A percentile compares a stretch with the other conserved stretches of the same genome.
phyloP scores from a whole-genome alignment of 495 filamentous ascomycete species.

The Hypoxylon subgilvum region DNA sequence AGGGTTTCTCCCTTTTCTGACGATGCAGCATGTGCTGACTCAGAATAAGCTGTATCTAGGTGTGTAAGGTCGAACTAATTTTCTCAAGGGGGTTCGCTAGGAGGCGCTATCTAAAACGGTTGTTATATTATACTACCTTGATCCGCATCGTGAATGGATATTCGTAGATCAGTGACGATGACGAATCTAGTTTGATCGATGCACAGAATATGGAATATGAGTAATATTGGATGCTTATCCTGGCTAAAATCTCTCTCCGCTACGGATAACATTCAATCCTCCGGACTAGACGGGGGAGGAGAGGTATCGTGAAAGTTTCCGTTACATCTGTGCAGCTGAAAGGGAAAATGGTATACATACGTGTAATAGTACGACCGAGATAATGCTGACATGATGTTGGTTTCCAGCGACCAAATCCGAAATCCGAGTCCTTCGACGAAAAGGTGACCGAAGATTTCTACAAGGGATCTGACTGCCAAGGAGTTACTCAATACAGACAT shows the following conservation, averaged over 20 bases:
- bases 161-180: too few species aligned
- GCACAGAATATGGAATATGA: too few species aligned
- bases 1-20: not conserved
- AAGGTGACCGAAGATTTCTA: not conserved
- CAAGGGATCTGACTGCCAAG: not conserved
- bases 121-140: too few species aligned
- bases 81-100: not conserved
- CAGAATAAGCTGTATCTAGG: slow-evolving; percentile 4
- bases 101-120: not conserved
- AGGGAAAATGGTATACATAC: slow-evolving; percentile 12
- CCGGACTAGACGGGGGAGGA: too few species aligned
- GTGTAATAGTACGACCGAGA: slow-evolving; percentile 2
- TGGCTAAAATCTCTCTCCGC: not conserved
- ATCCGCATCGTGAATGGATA: too few species aligned
- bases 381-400: not conserved
- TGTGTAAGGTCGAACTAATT: slow-evolving; percentile 1
- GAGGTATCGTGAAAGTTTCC: too few species aligned
- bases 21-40: slow-evolving; percentile 19
- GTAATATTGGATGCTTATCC: not conserved
- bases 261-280: not conserved
- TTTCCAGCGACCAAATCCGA: not conserved
- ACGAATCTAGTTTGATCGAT: too few species aligned
- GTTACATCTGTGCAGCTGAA: not conserved
- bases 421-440: not conserved
- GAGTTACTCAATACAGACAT: not conserved